Percentiles rank a stretch among this genome's conserved stretches.
These are phyloP conservation scores for Penicillium sp. DNA, from an alignment of 2,329 filamentous ascomycete genomes.

Conservation along the genomic window DNA sequence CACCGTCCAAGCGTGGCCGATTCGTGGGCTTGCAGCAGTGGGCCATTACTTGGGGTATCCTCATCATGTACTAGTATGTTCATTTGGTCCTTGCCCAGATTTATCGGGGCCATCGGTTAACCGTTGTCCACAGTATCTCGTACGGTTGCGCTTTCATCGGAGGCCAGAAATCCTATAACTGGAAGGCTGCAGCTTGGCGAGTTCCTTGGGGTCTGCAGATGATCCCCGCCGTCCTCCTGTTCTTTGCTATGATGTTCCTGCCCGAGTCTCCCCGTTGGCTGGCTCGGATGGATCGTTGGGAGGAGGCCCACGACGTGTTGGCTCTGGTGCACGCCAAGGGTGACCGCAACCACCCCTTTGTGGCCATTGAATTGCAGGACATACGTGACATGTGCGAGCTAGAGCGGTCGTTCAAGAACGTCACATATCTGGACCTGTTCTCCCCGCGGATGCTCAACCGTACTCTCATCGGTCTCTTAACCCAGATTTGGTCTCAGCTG, in stretches of 20 bases:
- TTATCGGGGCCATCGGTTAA: too few species aligned
- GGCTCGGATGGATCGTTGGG: slow-evolving; percentile 59
- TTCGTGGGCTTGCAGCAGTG: slow-evolving; percentile 71
- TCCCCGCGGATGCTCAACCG: slow-evolving; percentile 69
- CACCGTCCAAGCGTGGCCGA: slow-evolving; percentile 53
- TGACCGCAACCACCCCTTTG: slow-evolving; percentile 62
- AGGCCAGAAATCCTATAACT: slow-evolving; percentile 37
- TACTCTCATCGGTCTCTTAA: slow-evolving; percentile 67
- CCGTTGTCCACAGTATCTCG: slow-evolving; percentile 32
- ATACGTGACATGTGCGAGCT: slow-evolving; percentile 70
- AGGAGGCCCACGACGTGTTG: slow-evolving; percentile 51
- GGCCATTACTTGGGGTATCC: slow-evolving; percentile 68
- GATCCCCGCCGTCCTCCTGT: slow-evolving; percentile 57
- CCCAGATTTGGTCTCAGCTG: slow-evolving; percentile 68
- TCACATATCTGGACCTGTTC: slow-evolving; percentile 68
- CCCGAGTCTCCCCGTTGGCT: slow-evolving; percentile 65
- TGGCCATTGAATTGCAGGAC: slow-evolving; percentile 64
- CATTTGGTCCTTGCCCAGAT: too few species aligned
- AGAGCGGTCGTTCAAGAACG: slow-evolving; percentile 66
- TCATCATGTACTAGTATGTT: slow-evolving; percentile 63
- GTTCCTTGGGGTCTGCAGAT: slow-evolving; percentile 64
- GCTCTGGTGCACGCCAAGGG: slow-evolving; percentile 61
- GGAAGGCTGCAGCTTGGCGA: slow-evolving; percentile 58
- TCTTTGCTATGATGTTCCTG: slow-evolving; percentile 49
- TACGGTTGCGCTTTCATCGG: slow-evolving; percentile 51